Base-by-base conservation (phyloP, 129 eudicot species). In the Helichrysum umbraculigerum region DNA sequence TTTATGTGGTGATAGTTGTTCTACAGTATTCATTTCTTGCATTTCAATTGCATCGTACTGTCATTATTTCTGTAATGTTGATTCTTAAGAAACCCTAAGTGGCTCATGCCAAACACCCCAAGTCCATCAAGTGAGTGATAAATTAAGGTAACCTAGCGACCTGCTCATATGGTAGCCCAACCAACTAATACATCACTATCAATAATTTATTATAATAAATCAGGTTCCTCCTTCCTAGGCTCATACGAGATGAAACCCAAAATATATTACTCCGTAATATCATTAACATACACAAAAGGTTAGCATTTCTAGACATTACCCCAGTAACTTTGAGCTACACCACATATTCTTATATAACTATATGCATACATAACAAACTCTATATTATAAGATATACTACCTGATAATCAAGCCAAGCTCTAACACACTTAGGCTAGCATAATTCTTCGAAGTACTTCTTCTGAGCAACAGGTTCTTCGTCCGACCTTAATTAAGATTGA, bases 391-490 rank as follows among this genome's bases (percentile, higher is more conserved):
- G 34, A n/a, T 11, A 87, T 32, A 77, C 47, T 19, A 91, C 97
- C 97, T 91, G 90, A 84, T 91, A 91, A 4, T 86, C 90, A 50
- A 85, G 87, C 68, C 85, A 81, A 44, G 89, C 87, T 83, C 85
- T 84, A 60, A 86, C 92, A 82, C 97, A 91, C 71, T 85, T 88
- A 47, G 95, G 92, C 75, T 87, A 88, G 90, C 97, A 88, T 66
- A 78, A 70, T 29, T 87, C 92, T 81, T 90, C 96, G 32, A 87
- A 79, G 33, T 78, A 76, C 81, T 78, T 85, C 88, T 90, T 90
- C 65, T 79, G 96, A 72, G 87, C 96, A 41, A 90, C 90, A 20
- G 92, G 96, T 81, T 90, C 96, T 70, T 90, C 96, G 15, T 90
- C 96, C 68, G 92, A 71, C 96, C 96, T 90, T 71, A 20, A 41